A percentile compares a stretch with the other conserved stretches of the same genome.
These are phyloP conservation scores for Ceratocystis variospora DNA, from an alignment of 2,329 filamentous ascomycete genomes.

Conservation along the genomic window DNA sequence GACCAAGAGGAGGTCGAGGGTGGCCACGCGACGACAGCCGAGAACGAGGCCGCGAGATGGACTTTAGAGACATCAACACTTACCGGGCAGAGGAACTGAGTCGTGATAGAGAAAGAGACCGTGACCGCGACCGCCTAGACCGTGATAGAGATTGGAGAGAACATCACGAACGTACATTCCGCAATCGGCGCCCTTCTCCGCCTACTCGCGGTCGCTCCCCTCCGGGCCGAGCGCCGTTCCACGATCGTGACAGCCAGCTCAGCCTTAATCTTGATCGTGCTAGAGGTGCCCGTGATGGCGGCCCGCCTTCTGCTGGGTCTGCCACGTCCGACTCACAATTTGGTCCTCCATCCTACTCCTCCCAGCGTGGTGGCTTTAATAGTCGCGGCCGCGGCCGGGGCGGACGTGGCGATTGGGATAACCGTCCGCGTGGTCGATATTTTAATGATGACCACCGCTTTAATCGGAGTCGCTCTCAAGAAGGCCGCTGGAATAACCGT, in stretches of 20 bases:
- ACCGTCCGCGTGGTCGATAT: constrained; percentile 41
- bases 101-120: constrained; percentile 41
- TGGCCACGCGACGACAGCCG: constrained; percentile 49
- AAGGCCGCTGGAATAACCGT: constrained; percentile 44
- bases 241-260: constrained; percentile 45
- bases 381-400: constrained; percentile 40
- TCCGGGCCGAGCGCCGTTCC: constrained; percentile 49
- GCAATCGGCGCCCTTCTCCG: constrained; percentile 41
- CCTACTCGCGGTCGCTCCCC: constrained; percentile 49
- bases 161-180: constrained; percentile 29
- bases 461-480: constrained; percentile 50
- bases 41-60: constrained; percentile 44
- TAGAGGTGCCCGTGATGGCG: constrained; percentile 54
- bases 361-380: constrained; percentile 39
- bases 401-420: constrained; percentile 30
- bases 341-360: constrained; percentile 36
- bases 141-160: constrained; percentile 37
- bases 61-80: constrained; percentile 37
- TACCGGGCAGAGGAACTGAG: constrained; percentile 45
- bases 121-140: constrained; percentile 25
- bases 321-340: constrained; percentile 55
- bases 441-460: constrained; percentile 52
- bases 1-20: constrained; percentile 42
- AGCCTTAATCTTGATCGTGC: constrained; percentile 54
- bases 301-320: constrained; percentile 57